Conservation (phyloP, 371 early-diverging fungal species). For the Mortierella sp. region DNA sequence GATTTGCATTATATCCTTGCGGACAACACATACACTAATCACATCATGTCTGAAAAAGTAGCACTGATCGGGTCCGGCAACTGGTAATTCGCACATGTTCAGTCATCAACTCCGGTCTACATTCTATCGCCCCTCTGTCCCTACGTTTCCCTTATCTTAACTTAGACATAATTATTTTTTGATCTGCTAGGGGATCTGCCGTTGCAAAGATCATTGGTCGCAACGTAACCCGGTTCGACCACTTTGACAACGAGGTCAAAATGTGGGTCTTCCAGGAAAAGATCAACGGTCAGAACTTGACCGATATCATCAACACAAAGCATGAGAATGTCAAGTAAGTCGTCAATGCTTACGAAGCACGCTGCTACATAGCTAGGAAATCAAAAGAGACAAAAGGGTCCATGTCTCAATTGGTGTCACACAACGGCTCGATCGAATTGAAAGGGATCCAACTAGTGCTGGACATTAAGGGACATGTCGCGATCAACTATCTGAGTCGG, state of each 20-base stretch:
- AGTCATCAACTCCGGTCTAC: slow-evolving; percentile 21
- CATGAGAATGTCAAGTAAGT: slow-evolving; percentile 95
- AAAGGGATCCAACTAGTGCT: no score
- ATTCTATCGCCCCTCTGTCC: slow-evolving; percentile 1
- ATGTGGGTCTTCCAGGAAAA: slow-evolving; percentile 98
- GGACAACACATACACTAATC: background rate
- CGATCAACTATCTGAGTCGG: no score
- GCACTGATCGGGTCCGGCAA: slow-evolving; percentile 95
- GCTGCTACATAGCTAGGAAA: no score
- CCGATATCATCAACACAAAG: slow-evolving; percentile 94
- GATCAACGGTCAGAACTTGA: slow-evolving; percentile 86
- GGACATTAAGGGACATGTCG: background rate
- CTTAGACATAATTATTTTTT: slow-evolving; percentile 7
- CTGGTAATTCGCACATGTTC: slow-evolving; percentile 71
- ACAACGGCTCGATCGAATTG: background rate
- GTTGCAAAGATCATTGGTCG: slow-evolving; percentile 94
- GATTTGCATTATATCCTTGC: background rate
- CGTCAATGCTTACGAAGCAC: no score
- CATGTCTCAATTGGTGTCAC: slow-evolving; percentile 3
- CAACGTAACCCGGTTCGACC: slow-evolving; percentile 76
- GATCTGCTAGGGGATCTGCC: slow-evolving; percentile 88
- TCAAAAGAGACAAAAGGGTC: no score
- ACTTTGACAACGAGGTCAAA: slow-evolving; percentile 84
- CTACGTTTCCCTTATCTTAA: slow-evolving; percentile 9
- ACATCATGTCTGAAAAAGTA: slow-evolving; percentile 74